Evolutionary conservation across 257 asterid genomes (phyloP).

Genomic region (Salvia miltiorrhiza): DNA sequence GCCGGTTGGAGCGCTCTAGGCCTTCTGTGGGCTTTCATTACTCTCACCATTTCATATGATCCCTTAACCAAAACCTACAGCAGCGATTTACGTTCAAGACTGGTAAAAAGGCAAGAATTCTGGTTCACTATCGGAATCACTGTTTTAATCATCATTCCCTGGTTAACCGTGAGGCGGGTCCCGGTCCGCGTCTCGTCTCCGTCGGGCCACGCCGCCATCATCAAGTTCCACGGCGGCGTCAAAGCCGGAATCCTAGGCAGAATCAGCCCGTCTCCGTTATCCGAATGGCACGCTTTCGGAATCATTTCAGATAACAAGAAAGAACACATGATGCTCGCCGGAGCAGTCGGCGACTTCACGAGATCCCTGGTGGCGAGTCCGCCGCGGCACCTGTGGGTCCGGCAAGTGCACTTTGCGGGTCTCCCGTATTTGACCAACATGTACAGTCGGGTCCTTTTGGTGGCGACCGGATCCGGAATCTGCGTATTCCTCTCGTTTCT

Average conservation of each 20-base stretch:
- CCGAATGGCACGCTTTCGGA: slow-evolving; percentile 86
- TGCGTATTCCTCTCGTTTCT: slow-evolving; percentile 71
- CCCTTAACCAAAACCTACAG: slow-evolving; percentile 44
- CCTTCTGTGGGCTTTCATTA: slow-evolving; percentile 56
- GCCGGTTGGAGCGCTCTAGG: slow-evolving; percentile 59
- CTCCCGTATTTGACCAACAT: slow-evolving; percentile 62
- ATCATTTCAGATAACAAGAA: slow-evolving; percentile 57
- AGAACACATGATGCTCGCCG: slow-evolving; percentile 75
- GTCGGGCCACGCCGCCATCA: slow-evolving; percentile 65
- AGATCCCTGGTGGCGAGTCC: slow-evolving; percentile 43
- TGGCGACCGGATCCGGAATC: slow-evolving; percentile 75
- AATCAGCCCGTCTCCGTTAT: slow-evolving; percentile 71
- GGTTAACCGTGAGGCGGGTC: slow-evolving; percentile 59
- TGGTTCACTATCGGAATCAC: slow-evolving; percentile 52
- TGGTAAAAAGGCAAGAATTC: slow-evolving; percentile 47
- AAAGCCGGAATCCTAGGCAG: slow-evolving; percentile 62
- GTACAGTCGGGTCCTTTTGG: slow-evolving; percentile 54
- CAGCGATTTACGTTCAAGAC: slow-evolving; percentile 15
- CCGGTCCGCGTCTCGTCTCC: slow-evolving; percentile 51
- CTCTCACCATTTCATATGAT: slow-evolving; percentile 47
- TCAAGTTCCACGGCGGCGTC: slow-evolving; percentile 63
- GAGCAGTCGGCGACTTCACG: slow-evolving; percentile 79
- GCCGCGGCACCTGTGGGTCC: slow-evolving; percentile 64
- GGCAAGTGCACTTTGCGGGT: slow-evolving; percentile 68
- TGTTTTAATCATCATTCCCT: slow-evolving; percentile 45